Evolutionary conservation across 257 asterid species (phyloP).

Genomic region (Solanum lignicaule): DNA sequence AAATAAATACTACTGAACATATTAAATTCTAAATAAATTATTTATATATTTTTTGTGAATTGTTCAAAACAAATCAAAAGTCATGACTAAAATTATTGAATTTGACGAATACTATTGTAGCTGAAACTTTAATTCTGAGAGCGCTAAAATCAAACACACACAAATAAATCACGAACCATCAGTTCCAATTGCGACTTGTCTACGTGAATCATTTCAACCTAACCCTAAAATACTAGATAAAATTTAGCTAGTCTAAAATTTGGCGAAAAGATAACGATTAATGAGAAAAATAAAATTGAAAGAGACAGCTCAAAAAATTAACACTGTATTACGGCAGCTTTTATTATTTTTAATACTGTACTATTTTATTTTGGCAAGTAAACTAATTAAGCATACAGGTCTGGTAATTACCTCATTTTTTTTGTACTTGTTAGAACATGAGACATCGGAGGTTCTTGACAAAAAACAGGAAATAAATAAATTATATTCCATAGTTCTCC

Average conservation of each 20-base stretch:
- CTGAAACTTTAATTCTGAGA: not conserved
- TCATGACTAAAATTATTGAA: not conserved
- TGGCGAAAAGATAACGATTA: not conserved
- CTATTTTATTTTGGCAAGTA: not conserved
- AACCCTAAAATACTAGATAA: not conserved
- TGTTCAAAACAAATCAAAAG: not conserved
- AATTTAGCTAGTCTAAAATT: not conserved
- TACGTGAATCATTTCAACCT: not conserved
- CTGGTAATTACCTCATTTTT: not conserved
- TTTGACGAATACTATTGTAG: rapidly evolving
- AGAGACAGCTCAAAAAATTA: not conserved
- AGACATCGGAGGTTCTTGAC: not conserved
- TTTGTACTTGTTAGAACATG: not conserved
- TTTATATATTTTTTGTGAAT: not conserved
- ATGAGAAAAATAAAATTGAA: not conserved
- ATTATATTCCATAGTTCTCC: not conserved
- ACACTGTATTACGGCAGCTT: not conserved
- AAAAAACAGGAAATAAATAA: too few species aligned
- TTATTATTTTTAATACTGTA: not conserved
- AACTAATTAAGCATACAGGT: not conserved
- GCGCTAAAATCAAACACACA: not conserved
- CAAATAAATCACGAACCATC: not conserved
- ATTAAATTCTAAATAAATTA: not conserved
- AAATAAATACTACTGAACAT: not conserved
- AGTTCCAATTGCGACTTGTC: not conserved